Evolutionary conservation across 257 asterid species (phyloP).

Genomic region (Solanum medicagineum): DNA sequence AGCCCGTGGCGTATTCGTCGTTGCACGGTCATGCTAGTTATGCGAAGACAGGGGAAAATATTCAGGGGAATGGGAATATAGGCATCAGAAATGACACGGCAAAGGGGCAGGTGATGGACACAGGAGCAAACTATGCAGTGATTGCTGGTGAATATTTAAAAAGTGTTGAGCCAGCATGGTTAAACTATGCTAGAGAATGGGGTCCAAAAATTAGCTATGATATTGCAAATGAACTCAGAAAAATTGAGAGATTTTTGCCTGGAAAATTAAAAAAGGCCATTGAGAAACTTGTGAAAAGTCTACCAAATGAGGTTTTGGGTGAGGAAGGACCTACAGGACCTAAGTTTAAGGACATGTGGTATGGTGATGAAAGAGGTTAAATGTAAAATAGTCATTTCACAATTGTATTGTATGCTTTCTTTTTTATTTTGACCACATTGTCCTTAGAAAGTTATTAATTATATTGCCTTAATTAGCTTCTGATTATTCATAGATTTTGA

Average conservation of each 20-base stretch:
- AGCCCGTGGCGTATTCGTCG: slow-evolving; percentile 50
- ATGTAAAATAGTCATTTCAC: not conserved
- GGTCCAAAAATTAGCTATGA: slow-evolving; percentile 60
- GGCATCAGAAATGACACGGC: slow-evolving; percentile 59
- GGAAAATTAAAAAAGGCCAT: slow-evolving; percentile 33
- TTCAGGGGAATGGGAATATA: slow-evolving; percentile 44
- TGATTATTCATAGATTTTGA: not conserved
- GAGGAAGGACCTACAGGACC: slow-evolving; percentile 90
- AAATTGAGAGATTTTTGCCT: slow-evolving; percentile 40
- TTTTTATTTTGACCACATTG: not conserved
- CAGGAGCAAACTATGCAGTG: slow-evolving; percentile 23
- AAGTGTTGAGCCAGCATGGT: slow-evolving; percentile 49
- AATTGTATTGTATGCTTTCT: not conserved
- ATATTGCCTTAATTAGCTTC: not conserved
- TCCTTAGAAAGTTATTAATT: not conserved
- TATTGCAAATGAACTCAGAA: slow-evolving; percentile 36
- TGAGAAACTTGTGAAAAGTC: slow-evolving; percentile 24
- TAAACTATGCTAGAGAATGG: slow-evolving; percentile 64
- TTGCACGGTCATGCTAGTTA: slow-evolving; percentile 66
- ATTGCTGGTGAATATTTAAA: slow-evolving; percentile 33
- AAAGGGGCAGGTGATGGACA: slow-evolving; percentile 30
- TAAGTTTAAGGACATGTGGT: slow-evolving; percentile 67
- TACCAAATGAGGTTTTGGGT: slow-evolving; percentile 67
- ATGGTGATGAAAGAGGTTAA: slow-evolving; percentile 58
- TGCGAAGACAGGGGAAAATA: slow-evolving; percentile 34